Evolutionary conservation across 2,329 filamentous ascomycete species (phyloP), one percentile per base, ranked within the genome.

Genomic region (Keithomyces neogunnii): DNA sequence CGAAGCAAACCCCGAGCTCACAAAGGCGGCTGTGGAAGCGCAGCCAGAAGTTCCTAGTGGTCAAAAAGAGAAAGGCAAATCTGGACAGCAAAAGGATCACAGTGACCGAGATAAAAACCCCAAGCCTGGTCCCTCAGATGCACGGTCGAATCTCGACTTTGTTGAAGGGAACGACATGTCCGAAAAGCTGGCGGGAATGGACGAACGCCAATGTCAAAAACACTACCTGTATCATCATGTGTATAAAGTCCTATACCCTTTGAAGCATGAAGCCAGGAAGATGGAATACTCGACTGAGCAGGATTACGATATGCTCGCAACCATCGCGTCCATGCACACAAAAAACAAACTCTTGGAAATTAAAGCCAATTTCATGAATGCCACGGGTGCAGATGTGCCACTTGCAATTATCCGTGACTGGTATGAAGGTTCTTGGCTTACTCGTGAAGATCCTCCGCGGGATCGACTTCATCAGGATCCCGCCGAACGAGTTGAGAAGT

Each of bases 331-430:
- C 53, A 62, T 63, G 48, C 61, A 65, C 38, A 62, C 64, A 45
- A 59, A 54, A 26, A 60, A 60, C 31, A 63, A 62, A 29, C 73
- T 69, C 68, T 60, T 73, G 1, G 66, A 73, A 53, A 67, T 73
- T 60, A 72, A 75, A 54, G 68, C 70, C 32, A 68, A 66, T 47
- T 73, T 74, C 50, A 69, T 63, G 59, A 73, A 74, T 52, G 67
- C 60, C 44, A 74, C 71, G 0, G 72, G 72, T 3, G 62, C 67
- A 5, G 65, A 72, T 63, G 59, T 74, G 0, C 66, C 69, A 1
- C 56, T 69, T 6, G 63, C 67, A 35, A 56, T 66, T n/a, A 63
- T 75, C 45, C 64, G 64, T 40, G 40, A 44, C 28, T 44, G 28
- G 40, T 44, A 44, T 44, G 28, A 44, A 10, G 40, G 28, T 29